A percentile compares a stretch with the other conserved stretches of the same genome.
Evolutionary conservation across 129 eudicot species (phyloP).

Genomic region (Flaveria brownii): DNA sequence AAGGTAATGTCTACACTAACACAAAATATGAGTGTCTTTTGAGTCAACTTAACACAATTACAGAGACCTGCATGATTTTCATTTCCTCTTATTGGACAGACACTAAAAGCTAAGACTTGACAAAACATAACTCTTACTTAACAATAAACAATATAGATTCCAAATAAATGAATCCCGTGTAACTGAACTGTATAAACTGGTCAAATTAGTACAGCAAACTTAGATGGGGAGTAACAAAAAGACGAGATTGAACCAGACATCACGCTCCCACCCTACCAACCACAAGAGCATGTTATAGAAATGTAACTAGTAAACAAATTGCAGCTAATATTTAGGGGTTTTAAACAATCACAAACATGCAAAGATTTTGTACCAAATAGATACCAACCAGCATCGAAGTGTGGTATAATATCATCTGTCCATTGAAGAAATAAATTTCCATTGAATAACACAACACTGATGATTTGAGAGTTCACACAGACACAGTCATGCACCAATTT

Average conservation of each 20-base stretch:
- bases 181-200: not conserved
- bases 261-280: constrained; percentile 1
- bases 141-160: not conserved
- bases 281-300: not conserved
- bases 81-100: not conserved
- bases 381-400: no score
- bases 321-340: not conserved
- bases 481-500: no score
- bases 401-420: no score
- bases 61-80: not conserved
- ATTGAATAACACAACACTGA: no score
- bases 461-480: no score
- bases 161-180: not conserved
- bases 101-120: not conserved
- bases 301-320: not conserved
- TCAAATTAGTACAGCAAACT: not conserved
- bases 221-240: not conserved
- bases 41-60: not conserved
- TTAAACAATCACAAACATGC: not conserved
- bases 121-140: not conserved
- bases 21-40: not conserved
- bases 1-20: not conserved
- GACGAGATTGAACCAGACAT: not conserved
- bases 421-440: no score
- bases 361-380: no score